Conservation (phyloP, 2,329 filamentous ascomycete species). For the Cladosporium phlei region DNA sequence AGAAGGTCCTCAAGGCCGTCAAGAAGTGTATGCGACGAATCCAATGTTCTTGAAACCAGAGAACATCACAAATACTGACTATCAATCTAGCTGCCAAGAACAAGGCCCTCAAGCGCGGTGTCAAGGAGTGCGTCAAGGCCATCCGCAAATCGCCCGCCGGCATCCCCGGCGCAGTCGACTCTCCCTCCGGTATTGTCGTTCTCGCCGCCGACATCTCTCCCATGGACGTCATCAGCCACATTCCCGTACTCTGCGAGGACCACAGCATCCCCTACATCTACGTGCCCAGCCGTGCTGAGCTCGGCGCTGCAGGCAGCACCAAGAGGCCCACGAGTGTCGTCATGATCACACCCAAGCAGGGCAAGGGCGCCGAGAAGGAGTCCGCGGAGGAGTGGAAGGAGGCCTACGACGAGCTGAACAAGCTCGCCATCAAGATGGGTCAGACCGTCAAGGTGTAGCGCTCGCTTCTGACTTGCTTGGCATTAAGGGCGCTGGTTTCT, state of each 20-base stretch:
- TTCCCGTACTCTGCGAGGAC: slow-evolving; percentile 96
- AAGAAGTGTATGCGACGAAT: slow-evolving; percentile 51
- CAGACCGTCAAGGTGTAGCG: slow-evolving; percentile 51
- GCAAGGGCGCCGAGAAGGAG: slow-evolving; percentile 48
- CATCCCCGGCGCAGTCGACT: slow-evolving; percentile 40
- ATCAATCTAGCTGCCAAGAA: slow-evolving; percentile 72
- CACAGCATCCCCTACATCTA: slow-evolving; percentile 97
- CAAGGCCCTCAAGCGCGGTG: slow-evolving; percentile 92
- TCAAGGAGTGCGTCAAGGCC: slow-evolving; percentile 98
- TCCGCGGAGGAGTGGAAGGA: slow-evolving; percentile 52
- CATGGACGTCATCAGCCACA: slow-evolving; percentile 97
- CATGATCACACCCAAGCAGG: slow-evolving; percentile 61
- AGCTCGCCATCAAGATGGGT: slow-evolving; percentile 55
- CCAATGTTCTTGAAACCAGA: neutral
- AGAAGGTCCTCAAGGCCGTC: slow-evolving; percentile 62
- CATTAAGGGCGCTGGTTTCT: slow-evolving; percentile 3
- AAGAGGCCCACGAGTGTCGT: slow-evolving; percentile 96
- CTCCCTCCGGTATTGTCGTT: slow-evolving; percentile 70
- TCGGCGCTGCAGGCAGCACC: slow-evolving; percentile 87
- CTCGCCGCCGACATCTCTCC: slow-evolving; percentile 97
- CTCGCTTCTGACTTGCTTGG: slow-evolving; percentile 1
- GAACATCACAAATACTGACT: neutral
- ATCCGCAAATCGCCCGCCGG: slow-evolving; percentile 86
- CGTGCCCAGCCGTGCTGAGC: slow-evolving; percentile 84
- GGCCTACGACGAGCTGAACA: slow-evolving; percentile 55